These are phyloP conservation scores for Periconia sp. DNA, from an alignment of 2,329 filamentous ascomycete species.

Conservation along the genomic window DNA sequence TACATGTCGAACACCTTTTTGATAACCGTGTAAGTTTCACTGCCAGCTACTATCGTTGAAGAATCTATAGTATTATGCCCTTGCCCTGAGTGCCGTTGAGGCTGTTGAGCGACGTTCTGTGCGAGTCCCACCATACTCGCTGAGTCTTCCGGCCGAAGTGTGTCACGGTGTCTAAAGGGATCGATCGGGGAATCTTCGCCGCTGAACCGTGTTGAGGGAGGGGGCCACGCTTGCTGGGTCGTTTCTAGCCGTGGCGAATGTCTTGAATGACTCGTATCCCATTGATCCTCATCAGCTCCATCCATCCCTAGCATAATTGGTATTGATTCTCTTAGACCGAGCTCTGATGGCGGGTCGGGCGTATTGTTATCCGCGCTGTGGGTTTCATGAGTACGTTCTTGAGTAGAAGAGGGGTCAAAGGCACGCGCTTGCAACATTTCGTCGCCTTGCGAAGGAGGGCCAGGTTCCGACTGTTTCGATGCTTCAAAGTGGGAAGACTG, in stretches of 20 bases:
- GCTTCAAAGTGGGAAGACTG: slow-evolving; percentile 7
- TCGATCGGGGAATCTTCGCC: slow-evolving; percentile 36
- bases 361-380: not conserved
- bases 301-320: slow-evolving; percentile 56
- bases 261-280: slow-evolving; percentile 7
- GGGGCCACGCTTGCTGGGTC: slow-evolving; percentile 19
- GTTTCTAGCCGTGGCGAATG: slow-evolving; percentile 17
- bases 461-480: not conserved
- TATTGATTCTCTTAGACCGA: slow-evolving; percentile 57
- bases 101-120: slow-evolving; percentile 15
- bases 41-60: slow-evolving; percentile 21
- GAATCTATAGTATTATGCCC: slow-evolving; percentile 5
- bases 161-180: slow-evolving; percentile 34
- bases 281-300: slow-evolving; percentile 32
- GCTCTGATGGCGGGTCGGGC: slow-evolving; percentile 41
- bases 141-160: slow-evolving; percentile 41
- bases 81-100: slow-evolving; percentile 27
- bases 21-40: slow-evolving; percentile 48
- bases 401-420: slow-evolving; percentile 26
- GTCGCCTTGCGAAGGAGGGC: slow-evolving; percentile 10
- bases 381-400: slow-evolving; percentile 18
- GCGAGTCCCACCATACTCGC: slow-evolving; percentile 37
- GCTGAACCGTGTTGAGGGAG: slow-evolving; percentile 25
- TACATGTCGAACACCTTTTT: slow-evolving; percentile 46
- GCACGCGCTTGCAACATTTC: slow-evolving; percentile 32